phyloP scores from a whole-genome alignment of 2,329 filamentous ascomycete species.

The Ilyonectria sp. region DNA sequence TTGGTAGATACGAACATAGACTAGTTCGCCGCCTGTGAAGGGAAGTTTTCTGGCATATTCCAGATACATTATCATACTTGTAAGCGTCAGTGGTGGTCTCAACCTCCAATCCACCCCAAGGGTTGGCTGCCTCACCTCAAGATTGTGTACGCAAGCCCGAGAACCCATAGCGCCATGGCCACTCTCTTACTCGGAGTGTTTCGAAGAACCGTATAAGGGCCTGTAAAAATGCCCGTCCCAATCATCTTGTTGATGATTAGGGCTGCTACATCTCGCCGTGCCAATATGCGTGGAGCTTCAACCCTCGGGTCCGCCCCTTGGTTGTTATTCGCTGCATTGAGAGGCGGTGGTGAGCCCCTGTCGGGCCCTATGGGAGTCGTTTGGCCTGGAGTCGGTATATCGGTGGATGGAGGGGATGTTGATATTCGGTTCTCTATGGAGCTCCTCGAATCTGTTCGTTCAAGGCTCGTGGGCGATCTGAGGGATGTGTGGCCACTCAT shows the following conservation, averaged over 20 bases:
- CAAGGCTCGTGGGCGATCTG: too few relatives aligned
- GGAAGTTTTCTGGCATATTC: constrained; percentile 6
- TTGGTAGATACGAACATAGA: constrained; percentile 3
- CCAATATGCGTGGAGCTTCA: too few relatives aligned
- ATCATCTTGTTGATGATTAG: constrained; percentile 18
- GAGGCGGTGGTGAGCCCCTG: too few relatives aligned
- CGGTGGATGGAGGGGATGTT: too few relatives aligned
- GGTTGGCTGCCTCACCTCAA: neutral
- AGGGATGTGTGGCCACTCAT: too few relatives aligned
- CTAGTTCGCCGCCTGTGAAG: constrained; percentile 7
- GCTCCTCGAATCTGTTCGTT: too few relatives aligned
- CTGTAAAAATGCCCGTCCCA: constrained; percentile 4
- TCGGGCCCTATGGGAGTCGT: too few relatives aligned
- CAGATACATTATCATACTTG: constrained; percentile 8
- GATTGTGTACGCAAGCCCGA: neutral
- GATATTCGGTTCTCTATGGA: too few relatives aligned
- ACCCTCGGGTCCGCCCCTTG: too few relatives aligned
- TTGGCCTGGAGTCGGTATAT: too few relatives aligned
- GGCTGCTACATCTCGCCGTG: neutral
- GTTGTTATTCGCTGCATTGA: too few relatives aligned
- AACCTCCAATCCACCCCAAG: too few relatives aligned
- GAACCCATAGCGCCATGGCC: neutral
- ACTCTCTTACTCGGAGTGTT: neutral
- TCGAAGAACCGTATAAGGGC: neutral
- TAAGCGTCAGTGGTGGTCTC: neutral